Evolutionary conservation across 345 rosid genomes (phyloP).

Genomic region (Dipteronia sinensis): DNA sequence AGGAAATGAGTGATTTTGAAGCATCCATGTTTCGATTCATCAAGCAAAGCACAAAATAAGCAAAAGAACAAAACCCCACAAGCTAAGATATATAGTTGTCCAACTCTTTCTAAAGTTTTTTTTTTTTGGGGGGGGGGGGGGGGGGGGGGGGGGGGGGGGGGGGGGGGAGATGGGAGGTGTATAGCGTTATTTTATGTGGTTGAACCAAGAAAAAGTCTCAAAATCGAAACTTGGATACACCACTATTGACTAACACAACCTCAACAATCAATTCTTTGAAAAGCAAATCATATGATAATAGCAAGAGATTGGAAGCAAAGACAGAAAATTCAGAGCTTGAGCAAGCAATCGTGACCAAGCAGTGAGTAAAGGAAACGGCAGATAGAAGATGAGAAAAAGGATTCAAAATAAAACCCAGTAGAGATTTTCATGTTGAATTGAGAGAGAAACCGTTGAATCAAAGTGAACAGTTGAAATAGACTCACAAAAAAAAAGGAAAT

Average conservation of each 20-base stretch:
- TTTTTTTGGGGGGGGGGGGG: too few species aligned
- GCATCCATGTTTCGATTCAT: slow-evolving; percentile 36
- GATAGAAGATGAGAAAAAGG: neutral
- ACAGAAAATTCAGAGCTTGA: neutral
- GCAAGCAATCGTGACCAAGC: neutral
- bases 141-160: too few species aligned
- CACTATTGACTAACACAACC: neutral
- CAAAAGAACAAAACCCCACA: slow-evolving; percentile 36
- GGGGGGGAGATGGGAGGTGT: slow-evolving; percentile 9
- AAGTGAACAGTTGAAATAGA: slow-evolving; percentile 14
- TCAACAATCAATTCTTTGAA: slow-evolving; percentile 25
- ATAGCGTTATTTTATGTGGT: slow-evolving; percentile 56
- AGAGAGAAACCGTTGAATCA: slow-evolving; percentile 5
- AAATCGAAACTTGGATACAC: slow-evolving; percentile 17
- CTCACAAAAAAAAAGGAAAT: slow-evolving; percentile 2
- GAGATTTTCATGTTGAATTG: neutral
- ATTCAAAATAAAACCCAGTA: neutral
- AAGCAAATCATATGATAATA: slow-evolving; percentile 24
- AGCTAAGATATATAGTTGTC: slow-evolving; percentile 29
- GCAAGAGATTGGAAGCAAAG: slow-evolving; percentile 14
- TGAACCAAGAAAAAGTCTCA: slow-evolving; percentile 25
- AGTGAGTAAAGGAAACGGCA: slow-evolving; percentile 1
- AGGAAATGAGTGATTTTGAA: slow-evolving; percentile 35
- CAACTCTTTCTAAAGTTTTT: slow-evolving; percentile 4
- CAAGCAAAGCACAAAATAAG: slow-evolving; percentile 44